A percentile compares a stretch with the other conserved stretches of the same genome.
phyloP scores from a whole-genome alignment of 169 alveolate genomes.

The Cryptosporidium felis region DNA sequence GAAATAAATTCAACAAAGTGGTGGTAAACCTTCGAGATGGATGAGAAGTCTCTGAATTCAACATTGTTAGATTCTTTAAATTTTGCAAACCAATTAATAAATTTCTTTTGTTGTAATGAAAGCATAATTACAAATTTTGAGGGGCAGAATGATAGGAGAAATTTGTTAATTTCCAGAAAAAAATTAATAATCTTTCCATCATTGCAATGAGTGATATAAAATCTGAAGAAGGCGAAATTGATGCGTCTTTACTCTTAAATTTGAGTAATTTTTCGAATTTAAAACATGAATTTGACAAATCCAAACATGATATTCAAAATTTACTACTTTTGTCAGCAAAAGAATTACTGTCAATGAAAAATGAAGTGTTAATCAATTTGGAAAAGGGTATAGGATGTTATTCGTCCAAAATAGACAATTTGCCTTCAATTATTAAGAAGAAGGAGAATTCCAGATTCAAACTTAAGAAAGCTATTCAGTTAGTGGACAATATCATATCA shows the following conservation, averaged over 20 bases:
- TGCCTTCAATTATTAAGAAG: slow-evolving; percentile 32
- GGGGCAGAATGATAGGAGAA: neutral
- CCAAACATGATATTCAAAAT: neutral
- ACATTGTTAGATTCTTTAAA: neutral
- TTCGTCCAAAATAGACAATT: slow-evolving; percentile 31
- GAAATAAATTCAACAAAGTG: neutral
- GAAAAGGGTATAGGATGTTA: slow-evolving; percentile 12
- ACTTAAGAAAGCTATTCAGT: slow-evolving; percentile 10
- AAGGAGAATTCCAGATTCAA: neutral
- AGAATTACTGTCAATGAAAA: slow-evolving; percentile 25
- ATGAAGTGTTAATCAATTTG: slow-evolving; percentile 32
- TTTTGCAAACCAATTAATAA: slow-evolving; percentile 41
- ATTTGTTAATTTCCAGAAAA: neutral
- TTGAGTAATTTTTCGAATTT: neutral
- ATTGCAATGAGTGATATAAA: neutral
- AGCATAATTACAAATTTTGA: neutral
- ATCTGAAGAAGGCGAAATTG: slow-evolving; percentile 24
- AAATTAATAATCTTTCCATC: too few species aligned
- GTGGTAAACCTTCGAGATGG: neutral
- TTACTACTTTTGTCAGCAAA: slow-evolving; percentile 14
- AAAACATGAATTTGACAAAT: neutral
- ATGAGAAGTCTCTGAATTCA: neutral
- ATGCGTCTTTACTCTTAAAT: neutral
- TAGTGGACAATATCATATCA: slow-evolving; percentile 26
- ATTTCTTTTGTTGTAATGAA: neutral